Base-by-base conservation (phyloP, 306 rosid genomes). In the Glycine latifolia region DNA sequence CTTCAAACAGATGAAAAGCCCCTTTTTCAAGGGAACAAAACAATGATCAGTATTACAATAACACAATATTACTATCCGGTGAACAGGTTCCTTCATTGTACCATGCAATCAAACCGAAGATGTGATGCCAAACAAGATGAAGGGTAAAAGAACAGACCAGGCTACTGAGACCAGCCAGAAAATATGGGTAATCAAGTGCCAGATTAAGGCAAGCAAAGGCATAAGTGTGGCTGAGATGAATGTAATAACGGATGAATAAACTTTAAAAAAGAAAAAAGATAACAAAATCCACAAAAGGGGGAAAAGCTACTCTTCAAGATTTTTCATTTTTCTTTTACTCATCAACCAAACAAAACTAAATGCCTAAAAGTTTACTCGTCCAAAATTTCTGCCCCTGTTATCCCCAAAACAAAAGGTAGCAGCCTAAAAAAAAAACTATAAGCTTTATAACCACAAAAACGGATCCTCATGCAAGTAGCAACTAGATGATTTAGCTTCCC, bases 401-500 rank as follows among this genome's bases (percentile, higher is more conserved):
- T 10, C 37, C n/a, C 55, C 12, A 47, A 26, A 1, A 26, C 53
- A 8, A 20, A 47, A 2, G 15, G 67, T 31, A 20, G 39, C 39
- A 20, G 37, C 13, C 35, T 61, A 48, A 69, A 69, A 20, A 2
- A 9, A 50, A 31, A 26, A 49, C 7, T 12, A 50, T 13, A 49
- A 31, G 35, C 11, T 3, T 11, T 14, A 13, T 39, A 71, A 71
- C 54, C 16, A 7, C 39, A 73, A 31, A 26, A 62, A 53, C 1
- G 12, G 47, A 72, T 61, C 48, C 67, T 50, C 67, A 3, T 5
- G 48, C 73, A 72, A 11, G 26, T 16, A 48, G 16, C 26, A 78
- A 48, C 43, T 53, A 73, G 12, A 85, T 44, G 50, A 41, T 56
- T 55, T 76, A 82, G 11, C 63, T 68, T 59, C 49, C 49, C 33